Evolutionary conservation across 2,329 filamentous ascomycete species (phyloP), one percentile per base, ranked within the genome.

Genomic region (Colletotrichum falcatum): DNA sequence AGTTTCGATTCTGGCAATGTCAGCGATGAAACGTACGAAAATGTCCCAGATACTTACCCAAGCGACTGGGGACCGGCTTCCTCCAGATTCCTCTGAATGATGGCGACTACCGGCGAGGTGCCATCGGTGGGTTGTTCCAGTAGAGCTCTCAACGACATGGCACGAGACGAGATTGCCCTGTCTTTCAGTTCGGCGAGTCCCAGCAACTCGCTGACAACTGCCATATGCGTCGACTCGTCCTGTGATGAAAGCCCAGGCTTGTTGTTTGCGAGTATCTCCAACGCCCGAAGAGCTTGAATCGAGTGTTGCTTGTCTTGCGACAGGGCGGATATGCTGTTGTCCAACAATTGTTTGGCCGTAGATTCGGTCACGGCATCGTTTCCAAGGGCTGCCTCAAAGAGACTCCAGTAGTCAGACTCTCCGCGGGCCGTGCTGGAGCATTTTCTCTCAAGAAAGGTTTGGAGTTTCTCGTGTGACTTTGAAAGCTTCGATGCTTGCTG

Each of bases 51-150:
- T 9, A 79, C 85, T 76, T 81, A 88, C 85, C 83, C 82, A 1
- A 91, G 77, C 1, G 88, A 89, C 20, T 83, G 81, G 1, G 82
- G 75, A 0, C 81, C 81, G 2, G 83, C 86, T 12, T 77, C 80
- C 65, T 89, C 85, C 3, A 91, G 80, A 56, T 89, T 89, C 23
- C 83, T 81, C 66, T 88, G 85, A 9, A 91, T 84, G 8, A 91
- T 86, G 8, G 80, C 81, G 30, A 87, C 75, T 20, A 87, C 77
- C 3, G 86, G 84, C 1, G 83, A 78, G 14, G 81, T 82, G 18
- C 80, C 81, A n/a, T 79, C 77, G 0, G 78, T 77, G 20, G 83
- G 80, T 8, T 77, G 79, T 37, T 88, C 85, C 18, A 90, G 74
- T 1, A 86, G 76, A 0, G 81, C 76, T 16, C 82, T 85, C 28